Conservation (phyloP, 306 rosid species). For the Hippophae gyantsensis region DNA sequence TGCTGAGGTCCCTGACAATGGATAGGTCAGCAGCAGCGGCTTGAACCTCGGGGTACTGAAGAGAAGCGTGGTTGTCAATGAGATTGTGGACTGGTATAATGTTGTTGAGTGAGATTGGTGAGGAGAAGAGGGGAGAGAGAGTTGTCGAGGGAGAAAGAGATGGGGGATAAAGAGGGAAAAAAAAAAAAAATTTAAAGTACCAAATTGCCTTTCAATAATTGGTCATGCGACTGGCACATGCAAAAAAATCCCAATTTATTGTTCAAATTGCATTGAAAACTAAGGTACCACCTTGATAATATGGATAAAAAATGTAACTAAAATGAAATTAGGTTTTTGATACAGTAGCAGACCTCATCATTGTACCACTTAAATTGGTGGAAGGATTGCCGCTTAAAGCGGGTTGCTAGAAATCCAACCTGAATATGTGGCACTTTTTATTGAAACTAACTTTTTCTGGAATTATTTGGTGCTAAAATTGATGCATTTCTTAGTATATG, state of each 20-base stretch:
- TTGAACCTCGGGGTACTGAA: constrained; percentile 80
- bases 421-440: not conserved
- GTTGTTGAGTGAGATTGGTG: constrained; percentile 21
- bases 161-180: no score
- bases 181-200: no score
- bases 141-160: no score
- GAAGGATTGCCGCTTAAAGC: no score
- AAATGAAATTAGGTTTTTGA: not conserved
- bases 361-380: not conserved
- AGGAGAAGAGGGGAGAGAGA: no score
- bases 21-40: constrained; percentile 63
- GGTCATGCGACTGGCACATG: no score
- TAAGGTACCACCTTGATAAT: no score
- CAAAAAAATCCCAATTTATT: no score
- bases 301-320: no score
- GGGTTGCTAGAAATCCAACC: not conserved
- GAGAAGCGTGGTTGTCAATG: constrained; percentile 84
- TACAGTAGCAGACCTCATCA: not conserved
- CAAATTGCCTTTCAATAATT: no score
- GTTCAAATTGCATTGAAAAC: no score
- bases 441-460: not conserved
- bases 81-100: constrained; percentile 78
- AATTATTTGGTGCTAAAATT: no score
- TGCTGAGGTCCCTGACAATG: constrained; percentile 59
- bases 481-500: not conserved